A percentile compares a stretch with the other conserved stretches of the same genome.
Conservation (phyloP, 768 basidiomycete genomes). For the Leccinellum albellum region DNA sequence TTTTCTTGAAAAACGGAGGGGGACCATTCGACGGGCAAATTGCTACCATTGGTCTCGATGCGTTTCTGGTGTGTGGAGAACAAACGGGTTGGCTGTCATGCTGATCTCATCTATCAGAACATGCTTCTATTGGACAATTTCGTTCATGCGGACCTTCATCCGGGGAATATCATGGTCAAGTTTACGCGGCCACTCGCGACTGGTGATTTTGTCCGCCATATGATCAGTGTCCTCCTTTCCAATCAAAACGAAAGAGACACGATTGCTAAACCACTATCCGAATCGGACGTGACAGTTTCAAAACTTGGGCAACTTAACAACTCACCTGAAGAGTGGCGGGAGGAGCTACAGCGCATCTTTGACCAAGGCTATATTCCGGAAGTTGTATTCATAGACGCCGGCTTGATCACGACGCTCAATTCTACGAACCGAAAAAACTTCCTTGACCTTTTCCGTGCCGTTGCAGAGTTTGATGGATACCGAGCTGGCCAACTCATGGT, state of each 20-base stretch:
- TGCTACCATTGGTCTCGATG: slow-evolving; percentile 90
- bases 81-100: not conserved
- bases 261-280: slow-evolving; percentile 30
- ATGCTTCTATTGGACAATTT: slow-evolving; percentile 99
- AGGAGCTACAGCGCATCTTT: slow-evolving; percentile 59
- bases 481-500: slow-evolving; percentile 94
- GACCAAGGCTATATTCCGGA: slow-evolving; percentile 84
- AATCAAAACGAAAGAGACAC: slow-evolving; percentile 25
- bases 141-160: slow-evolving; percentile 87
- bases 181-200: slow-evolving; percentile 85
- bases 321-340: slow-evolving; percentile 64
- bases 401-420: slow-evolving; percentile 86
- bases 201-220: slow-evolving; percentile 53
- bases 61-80: slow-evolving; percentile 71
- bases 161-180: slow-evolving; percentile 97
- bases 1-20: slow-evolving; percentile 84
- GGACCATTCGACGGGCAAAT: slow-evolving; percentile 88
- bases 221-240: slow-evolving; percentile 54
- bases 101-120: slow-evolving; percentile 50
- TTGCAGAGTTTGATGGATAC: slow-evolving; percentile 97
- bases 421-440: slow-evolving; percentile 86
- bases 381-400: slow-evolving; percentile 94
- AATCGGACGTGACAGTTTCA: slow-evolving; percentile 63
- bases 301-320: slow-evolving; percentile 59
- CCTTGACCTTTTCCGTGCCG: slow-evolving; percentile 91